These are phyloP conservation scores for Trametes cingulata DNA, from an alignment of 768 basidiomycete genomes.

Conservation along the genomic window DNA sequence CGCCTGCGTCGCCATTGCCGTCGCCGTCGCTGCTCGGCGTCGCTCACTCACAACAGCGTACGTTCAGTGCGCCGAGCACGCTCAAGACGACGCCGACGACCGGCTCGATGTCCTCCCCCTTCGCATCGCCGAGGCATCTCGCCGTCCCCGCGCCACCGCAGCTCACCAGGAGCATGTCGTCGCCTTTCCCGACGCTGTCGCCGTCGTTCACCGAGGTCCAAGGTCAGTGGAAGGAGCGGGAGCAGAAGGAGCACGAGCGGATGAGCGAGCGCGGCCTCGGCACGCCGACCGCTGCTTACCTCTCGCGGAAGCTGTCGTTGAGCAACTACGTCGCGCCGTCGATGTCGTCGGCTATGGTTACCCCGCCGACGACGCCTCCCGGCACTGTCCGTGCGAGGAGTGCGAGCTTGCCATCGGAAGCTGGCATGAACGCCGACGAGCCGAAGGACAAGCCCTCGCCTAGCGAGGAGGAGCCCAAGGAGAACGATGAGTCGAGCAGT, in stretches of 20 bases:
- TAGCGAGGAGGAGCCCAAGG: slow-evolving; percentile 4
- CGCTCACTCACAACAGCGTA: slow-evolving; percentile 30
- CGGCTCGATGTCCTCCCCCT: slow-evolving; percentile 2
- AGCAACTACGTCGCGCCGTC: slow-evolving; percentile 54
- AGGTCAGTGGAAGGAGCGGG: slow-evolving; percentile 12
- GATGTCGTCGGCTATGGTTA: slow-evolving; percentile 19
- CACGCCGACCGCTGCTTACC: slow-evolving; percentile 23
- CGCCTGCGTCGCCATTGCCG: slow-evolving; percentile 23
- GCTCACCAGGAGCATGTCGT: slow-evolving; percentile 14
- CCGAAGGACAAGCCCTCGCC: not conserved
- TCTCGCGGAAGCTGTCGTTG: slow-evolving; percentile 39
- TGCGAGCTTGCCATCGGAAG: slow-evolving; percentile 19
- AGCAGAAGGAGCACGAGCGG: slow-evolving; percentile 7
- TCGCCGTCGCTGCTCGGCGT: slow-evolving; percentile 17
- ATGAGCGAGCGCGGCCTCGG: slow-evolving; percentile 8
- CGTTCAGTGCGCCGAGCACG: slow-evolving; percentile 34
- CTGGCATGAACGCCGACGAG: slow-evolving; percentile 15
- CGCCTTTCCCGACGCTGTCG: slow-evolving; percentile 12
- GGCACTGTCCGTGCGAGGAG: slow-evolving; percentile 19
- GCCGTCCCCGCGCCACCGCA: slow-evolving; percentile 13
- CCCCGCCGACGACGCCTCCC: slow-evolving; percentile 32
- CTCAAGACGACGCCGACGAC: slow-evolving; percentile 32
- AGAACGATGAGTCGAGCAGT: not conserved
- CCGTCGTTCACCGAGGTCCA: slow-evolving; percentile 6
- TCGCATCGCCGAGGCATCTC: slow-evolving; percentile 8